A percentile compares a stretch with the other conserved stretches of the same genome.
Evolutionary conservation across 306 rosid genomes (phyloP).

Genomic region (Abrus pulchellus): DNA sequence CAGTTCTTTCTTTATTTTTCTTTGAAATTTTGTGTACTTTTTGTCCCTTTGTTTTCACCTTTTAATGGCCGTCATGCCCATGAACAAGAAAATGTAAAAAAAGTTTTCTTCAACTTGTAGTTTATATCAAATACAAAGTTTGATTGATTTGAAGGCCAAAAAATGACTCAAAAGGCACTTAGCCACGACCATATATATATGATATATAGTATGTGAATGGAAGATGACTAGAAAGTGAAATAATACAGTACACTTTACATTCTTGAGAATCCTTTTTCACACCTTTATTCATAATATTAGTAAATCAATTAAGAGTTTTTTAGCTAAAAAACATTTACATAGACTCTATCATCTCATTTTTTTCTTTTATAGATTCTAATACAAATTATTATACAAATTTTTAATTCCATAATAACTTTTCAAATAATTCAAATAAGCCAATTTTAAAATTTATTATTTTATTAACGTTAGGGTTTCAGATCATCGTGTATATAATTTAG

Average conservation of each 20-base stretch:
- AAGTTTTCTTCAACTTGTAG: conserved; percentile 4
- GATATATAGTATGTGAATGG: background rate
- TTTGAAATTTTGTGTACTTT: background rate
- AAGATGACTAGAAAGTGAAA: conserved; percentile 1
- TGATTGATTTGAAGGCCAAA: conserved; percentile 18
- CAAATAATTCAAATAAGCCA: background rate
- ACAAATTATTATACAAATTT: too few relatives aligned
- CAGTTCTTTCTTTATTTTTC: background rate
- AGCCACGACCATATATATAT: background rate
- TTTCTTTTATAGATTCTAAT: too few relatives aligned
- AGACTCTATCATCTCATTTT: too few relatives aligned
- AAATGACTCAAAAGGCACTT: conserved; percentile 32
- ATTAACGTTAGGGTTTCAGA: too few relatives aligned
- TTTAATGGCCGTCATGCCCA: background rate
- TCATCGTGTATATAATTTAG: too few relatives aligned
- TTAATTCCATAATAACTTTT: background rate
- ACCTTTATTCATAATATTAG: background rate
- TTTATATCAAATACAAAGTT: background rate
- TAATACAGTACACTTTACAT: background rate
- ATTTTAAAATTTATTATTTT: too few relatives aligned
- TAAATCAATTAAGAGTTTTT: background rate
- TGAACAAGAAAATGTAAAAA: background rate
- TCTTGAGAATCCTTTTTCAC: background rate
- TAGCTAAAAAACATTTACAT: too few relatives aligned
- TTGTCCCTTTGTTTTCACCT: background rate